Evolutionary conservation across 2,329 filamentous ascomycete genomes (phyloP), one percentile per base, ranked within the genome.

Genomic region (Dothideomycetes sp.): DNA sequence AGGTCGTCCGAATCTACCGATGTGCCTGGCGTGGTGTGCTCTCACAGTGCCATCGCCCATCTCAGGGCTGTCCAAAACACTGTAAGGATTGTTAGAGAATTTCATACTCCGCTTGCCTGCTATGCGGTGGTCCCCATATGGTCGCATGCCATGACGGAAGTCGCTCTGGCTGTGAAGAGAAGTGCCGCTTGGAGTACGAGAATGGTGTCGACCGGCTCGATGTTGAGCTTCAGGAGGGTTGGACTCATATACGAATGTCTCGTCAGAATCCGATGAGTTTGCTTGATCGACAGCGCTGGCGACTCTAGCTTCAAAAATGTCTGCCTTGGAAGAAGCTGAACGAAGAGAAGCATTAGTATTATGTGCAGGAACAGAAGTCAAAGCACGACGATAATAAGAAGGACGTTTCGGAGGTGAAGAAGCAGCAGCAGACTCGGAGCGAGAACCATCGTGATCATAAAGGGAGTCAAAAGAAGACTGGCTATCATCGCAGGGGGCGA

Each of bases 221-320:
- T 72, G 62, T 41, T 64, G 69, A 17, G 70, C 66, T 50, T 80
- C 77, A 11, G 74, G 72, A 8, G 89, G 91, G 55, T 98, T 98
- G 18, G 91, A 96, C 62, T 98, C 91, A 64, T 98, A 98, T 12
- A 98, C 91, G 61, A 96, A 98, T 0, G 91, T 96, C 63, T 96
- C 91, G 55, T 95, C 91, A 1, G 89, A 96, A 60, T 98, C 91
- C 5, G 89, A 95, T 10, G 89, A 94, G 60, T 95, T 84, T 31
- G 86, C 87, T 61, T 96, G 88, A 58, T 96, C 89, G 38, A 98
- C 87, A 7, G 89, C 89, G 59, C 81, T 95, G 36, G 89, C 89
- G 51, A 98, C 87, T 58, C 94, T 94, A 51, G 88, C 87, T 66
- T 96, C 91, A 59, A 98, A 98, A 37, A 96, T 87, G 63, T 98